Base-by-base conservation (phyloP, 2,329 filamentous ascomycete species). In the Sarocladiaceae sp. region DNA sequence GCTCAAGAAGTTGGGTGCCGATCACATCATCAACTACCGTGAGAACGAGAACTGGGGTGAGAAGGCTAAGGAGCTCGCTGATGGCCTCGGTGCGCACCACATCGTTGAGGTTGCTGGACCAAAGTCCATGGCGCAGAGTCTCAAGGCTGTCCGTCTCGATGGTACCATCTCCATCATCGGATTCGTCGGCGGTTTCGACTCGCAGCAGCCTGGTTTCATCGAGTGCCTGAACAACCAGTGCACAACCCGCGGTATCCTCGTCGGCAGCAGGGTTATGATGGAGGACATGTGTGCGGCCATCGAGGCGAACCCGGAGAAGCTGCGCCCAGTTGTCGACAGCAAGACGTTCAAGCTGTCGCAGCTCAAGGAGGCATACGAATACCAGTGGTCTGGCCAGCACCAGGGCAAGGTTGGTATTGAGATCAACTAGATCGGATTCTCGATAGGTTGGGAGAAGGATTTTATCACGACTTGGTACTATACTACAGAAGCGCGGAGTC, bases 281-380 rank as follows among this genome's bases (percentile, higher is more conserved):
- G 70, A 76, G 56, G 72, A 74, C 9, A 72, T 77, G 67, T 67
- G 65, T 49, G 58, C 61, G 2, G 70, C 70, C 13, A 65, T 77
- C 45, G 72, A 76, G 50, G 68, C 61, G 16, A 63, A 64, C 39
- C 66, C 69, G 4, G 58, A 64, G 19, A 67, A 67, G 23, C 56
- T 65, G 35, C 53, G 55, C n/a, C 72, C 73, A 2, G 62, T 75
- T 2, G 54, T 78, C 24, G 72, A 76, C 54, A 52, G 58, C 31
- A 67, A 64, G 49, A 45, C 61, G 19, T 76, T 76, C 47, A 57
- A 49, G 10, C 52, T 76, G 26, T 69, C 72, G 15, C 55, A 73
- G 46, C 35, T 63, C 2, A 67, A 64, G 55, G 66, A 73, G 55
- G 67, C 66, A 5, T 68, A 63, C 45, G 61, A 67, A 51, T 68